These are phyloP conservation scores for Cystobasidiaceae sp. DNA, from an alignment of 1,284 basidiomycete genomes.

Conservation along the genomic window DNA sequence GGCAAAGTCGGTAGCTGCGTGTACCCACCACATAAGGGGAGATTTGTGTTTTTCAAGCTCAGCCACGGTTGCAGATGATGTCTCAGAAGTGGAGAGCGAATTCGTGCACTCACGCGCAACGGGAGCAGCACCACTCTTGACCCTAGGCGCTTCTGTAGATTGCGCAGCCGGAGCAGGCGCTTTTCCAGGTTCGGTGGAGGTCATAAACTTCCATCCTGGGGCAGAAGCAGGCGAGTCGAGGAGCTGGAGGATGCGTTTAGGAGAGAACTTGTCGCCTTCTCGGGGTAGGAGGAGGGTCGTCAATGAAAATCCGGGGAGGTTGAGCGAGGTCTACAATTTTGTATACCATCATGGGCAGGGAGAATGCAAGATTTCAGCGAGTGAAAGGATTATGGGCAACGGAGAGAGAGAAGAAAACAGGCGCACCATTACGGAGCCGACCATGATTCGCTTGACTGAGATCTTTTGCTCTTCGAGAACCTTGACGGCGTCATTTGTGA, in stretches of 20 bases:
- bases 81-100: not conserved
- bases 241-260: conserved; percentile 57
- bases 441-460: conserved; percentile 53
- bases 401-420: conserved; percentile 30
- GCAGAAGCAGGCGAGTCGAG: conserved; percentile 69
- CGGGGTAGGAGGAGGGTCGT: conserved; percentile 57
- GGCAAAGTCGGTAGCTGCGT: conserved; percentile 36
- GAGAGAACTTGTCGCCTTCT: conserved; percentile 44
- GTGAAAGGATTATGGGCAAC: conserved; percentile 46
- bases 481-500: conserved; percentile 49
- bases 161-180: conserved; percentile 32
- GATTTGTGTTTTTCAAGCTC: too few relatives aligned
- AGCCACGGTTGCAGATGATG: too few relatives aligned
- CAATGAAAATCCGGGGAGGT: conserved; percentile 91
- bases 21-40: too few relatives aligned
- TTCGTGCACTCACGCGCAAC: conserved; percentile 30
- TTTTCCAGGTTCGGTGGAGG: conserved; percentile 34
- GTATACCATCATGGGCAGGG: too few relatives aligned
- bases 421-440: conserved; percentile 23
- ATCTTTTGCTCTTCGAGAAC: conserved; percentile 58
- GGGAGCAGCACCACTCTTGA: conserved; percentile 34
- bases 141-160: conserved; percentile 34
- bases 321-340: conserved; percentile 65
- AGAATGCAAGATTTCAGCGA: too few relatives aligned
- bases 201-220: conserved; percentile 51